Evolutionary conservation across 2,329 filamentous ascomycete genomes (phyloP).

Genomic region (Talaromyces sp.): DNA sequence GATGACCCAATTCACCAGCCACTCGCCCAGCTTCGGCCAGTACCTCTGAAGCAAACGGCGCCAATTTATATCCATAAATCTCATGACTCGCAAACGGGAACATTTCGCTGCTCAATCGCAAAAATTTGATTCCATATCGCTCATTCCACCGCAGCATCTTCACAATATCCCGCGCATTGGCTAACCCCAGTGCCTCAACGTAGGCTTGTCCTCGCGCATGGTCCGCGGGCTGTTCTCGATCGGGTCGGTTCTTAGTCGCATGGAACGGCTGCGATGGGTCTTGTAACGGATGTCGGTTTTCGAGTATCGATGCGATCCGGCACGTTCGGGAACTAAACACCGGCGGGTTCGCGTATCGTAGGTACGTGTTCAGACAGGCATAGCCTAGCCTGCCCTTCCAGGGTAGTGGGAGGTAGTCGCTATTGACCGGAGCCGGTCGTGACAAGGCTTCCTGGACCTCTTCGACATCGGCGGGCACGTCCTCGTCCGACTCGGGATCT

Average conservation of each 20-base stretch:
- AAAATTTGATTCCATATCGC: conserved; percentile 83
- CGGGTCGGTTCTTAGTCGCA: conserved; percentile 77
- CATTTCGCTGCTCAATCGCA: conserved; percentile 91
- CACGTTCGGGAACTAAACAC: conserved; percentile 90
- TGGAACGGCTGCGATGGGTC: conserved; percentile 74
- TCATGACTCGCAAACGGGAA: conserved; percentile 91
- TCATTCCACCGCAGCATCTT: conserved; percentile 93
- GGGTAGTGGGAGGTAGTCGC: conserved; percentile 73
- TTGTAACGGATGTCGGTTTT: conserved; percentile 75
- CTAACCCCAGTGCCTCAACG: conserved; percentile 69
- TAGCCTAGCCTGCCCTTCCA: conserved; percentile 90
- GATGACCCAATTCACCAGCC: conserved; percentile 71
- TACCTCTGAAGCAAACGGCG: conserved; percentile 72
- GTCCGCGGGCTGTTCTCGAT: conserved; percentile 65
- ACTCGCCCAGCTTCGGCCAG: conserved; percentile 72
- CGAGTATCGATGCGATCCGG: conserved; percentile 81
- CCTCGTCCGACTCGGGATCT: conserved; percentile 53
- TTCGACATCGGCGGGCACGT: conserved; percentile 49
- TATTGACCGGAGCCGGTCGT: conserved; percentile 73
- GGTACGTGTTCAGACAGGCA: conserved; percentile 88
- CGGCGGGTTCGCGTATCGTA: conserved; percentile 72
- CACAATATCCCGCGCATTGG: conserved; percentile 74
- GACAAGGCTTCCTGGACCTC: conserved; percentile 55
- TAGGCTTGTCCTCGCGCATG: conserved; percentile 63
- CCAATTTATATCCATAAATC: conserved; percentile 79